phyloP scores from a whole-genome alignment of 148 eudicot genomes.

The Drosera capensis region DNA sequence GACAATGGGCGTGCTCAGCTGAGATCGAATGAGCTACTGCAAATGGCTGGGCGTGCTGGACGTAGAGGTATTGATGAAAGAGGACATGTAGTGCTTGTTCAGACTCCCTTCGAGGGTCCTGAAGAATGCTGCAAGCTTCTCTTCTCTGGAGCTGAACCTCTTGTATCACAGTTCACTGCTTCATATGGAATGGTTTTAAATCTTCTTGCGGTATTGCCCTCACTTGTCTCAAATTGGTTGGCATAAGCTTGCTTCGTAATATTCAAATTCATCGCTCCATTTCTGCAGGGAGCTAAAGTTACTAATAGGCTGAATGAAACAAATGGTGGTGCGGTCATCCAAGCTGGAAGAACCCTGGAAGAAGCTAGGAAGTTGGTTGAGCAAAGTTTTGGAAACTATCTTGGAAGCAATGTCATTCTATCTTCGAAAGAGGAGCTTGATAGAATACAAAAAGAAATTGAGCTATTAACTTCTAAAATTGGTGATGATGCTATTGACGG shows the following conservation, averaged over 20 bases:
- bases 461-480: conserved; percentile 44
- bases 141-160: conserved; percentile 82
- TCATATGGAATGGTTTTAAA: conserved; percentile 99
- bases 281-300: conserved; percentile 69
- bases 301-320: conserved; percentile 46
- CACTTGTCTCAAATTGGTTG: too few relatives aligned
- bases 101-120: conserved; percentile 82
- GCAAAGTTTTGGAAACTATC: conserved; percentile 97
- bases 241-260: conserved; percentile 5
- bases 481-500: conserved; percentile 84
- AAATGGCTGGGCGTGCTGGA: conserved; percentile 99
- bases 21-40: conserved; percentile 76
- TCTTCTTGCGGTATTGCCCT: conserved; percentile 93
- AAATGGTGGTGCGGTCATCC: conserved; percentile 30
- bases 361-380: conserved; percentile 96
- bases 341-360: conserved; percentile 70
- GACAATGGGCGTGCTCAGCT: conserved; percentile 75
- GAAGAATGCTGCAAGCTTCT: conserved; percentile 89
- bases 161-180: conserved; percentile 94
- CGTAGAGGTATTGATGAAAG: conserved; percentile 92
- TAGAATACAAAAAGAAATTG: conserved; percentile 68
- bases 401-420: conserved; percentile 95
- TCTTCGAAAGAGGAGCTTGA: conserved; percentile 86
- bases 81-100: conserved; percentile 94
- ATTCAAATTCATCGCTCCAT: conserved; percentile 3